Percentiles rank a stretch among this genome's conserved stretches.
Conservation (phyloP, 139 green algal genomes). For the Deuterostichococcus epilithicus region DNA sequence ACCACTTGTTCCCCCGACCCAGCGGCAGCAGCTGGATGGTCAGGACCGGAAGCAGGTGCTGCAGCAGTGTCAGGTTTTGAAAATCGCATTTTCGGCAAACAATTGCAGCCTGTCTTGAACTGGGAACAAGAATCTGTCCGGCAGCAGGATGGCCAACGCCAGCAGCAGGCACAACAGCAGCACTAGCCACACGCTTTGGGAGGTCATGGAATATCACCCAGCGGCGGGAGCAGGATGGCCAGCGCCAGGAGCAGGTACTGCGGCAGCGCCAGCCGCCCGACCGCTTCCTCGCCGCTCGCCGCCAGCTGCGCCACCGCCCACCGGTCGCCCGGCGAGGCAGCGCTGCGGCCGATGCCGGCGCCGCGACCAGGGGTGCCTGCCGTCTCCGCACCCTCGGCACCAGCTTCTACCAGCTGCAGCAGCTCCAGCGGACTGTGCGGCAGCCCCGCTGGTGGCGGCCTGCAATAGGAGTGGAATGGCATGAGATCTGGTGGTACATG, state of each 20-base stretch:
- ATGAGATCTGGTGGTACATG: background rate
- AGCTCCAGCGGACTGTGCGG: background rate
- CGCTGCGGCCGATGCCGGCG: conserved; percentile 1
- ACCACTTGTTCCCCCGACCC: background rate
- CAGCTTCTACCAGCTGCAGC: too few species aligned
- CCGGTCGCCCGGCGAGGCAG: conserved; percentile 26
- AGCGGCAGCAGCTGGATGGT: background rate
- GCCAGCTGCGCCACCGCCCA: conserved; percentile 44
- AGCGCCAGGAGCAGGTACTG: conserved; percentile 76
- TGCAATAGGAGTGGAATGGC: background rate
- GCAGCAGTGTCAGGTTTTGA: background rate
- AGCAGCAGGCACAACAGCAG: background rate
- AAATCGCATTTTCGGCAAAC: background rate
- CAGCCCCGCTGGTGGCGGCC: background rate
- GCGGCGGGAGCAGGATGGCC: conserved; percentile 40
- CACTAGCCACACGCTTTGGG: background rate
- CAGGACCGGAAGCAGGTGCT: background rate
- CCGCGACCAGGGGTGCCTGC: background rate
- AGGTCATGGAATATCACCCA: conserved; percentile 9
- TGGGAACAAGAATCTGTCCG: background rate
- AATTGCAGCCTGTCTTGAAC: conserved; percentile 7
- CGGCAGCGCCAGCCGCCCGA: conserved; percentile 34
- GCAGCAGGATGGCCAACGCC: too few species aligned
- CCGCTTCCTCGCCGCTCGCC: conserved; percentile 71
- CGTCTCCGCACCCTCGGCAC: background rate